phyloP scores from a whole-genome alignment of 2,329 filamentous ascomycete species.

The Bertia moriformis region DNA sequence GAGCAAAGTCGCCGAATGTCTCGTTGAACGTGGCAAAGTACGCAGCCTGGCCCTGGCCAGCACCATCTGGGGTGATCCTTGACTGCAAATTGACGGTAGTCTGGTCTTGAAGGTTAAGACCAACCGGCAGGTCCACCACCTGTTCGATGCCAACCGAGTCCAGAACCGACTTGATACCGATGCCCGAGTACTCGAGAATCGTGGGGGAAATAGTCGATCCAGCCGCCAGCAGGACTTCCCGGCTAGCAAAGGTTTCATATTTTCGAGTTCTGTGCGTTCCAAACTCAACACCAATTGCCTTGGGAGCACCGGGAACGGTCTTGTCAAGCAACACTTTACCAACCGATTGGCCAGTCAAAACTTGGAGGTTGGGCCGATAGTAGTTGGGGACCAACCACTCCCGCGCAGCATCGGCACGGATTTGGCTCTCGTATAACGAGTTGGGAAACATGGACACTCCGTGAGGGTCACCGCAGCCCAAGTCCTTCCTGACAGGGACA shows the following conservation, averaged over 20 bases:
- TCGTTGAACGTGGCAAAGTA: constrained; percentile 13
- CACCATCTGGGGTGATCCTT: constrained; percentile 3
- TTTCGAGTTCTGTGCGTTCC: neutral
- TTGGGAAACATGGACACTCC: constrained; percentile 14
- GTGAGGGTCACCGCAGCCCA: constrained; percentile 10
- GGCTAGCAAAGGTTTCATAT: constrained; percentile 8
- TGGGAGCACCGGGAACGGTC: neutral
- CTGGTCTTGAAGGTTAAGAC: constrained; percentile 13
- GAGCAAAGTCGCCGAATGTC: constrained; percentile 8
- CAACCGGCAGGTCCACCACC: constrained; percentile 11
- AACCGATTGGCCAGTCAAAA: constrained; percentile 11
- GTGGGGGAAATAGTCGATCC: constrained; percentile 10
- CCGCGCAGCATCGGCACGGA: constrained; percentile 11
- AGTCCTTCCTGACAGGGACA: constrained; percentile 5
- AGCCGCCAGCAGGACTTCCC: constrained; percentile 12
- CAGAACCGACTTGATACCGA: constrained; percentile 5
- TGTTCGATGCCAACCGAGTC: neutral
- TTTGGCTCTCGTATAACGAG: constrained; percentile 5
- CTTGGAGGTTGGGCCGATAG: constrained; percentile 2
- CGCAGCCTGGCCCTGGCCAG: constrained; percentile 10
- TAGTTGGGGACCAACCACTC: constrained; percentile 12
- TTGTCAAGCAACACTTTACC: constrained; percentile 9
- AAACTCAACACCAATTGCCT: neutral
- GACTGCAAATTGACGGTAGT: constrained; percentile 10
- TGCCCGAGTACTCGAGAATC: constrained; percentile 13